Base-by-base conservation (phyloP, 768 basidiomycete species). In the Tricholoma terreum region DNA sequence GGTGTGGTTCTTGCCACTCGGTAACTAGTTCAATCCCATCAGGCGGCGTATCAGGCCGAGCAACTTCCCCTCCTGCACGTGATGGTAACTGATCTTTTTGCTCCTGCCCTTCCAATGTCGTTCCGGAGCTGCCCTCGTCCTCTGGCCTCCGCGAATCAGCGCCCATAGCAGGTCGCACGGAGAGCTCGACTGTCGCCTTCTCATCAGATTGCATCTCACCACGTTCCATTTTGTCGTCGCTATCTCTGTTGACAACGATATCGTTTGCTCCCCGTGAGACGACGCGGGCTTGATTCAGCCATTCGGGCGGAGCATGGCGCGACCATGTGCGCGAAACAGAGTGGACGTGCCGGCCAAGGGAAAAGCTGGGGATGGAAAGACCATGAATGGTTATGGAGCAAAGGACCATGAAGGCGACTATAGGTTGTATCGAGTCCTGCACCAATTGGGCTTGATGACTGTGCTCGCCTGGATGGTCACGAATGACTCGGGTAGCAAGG, bases 321-420 rank as follows among this genome's bases (percentile, higher is more conserved):
- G 93, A 95, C 88, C 90, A 93, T 7, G 96, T 98, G 62, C 93
- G 83, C 12, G 91, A 89, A 54, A 92, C 88, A 15, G 77, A 87
- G 69, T 95, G 94, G n/a, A 98, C 94, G 22, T 94, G 85, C 30
- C 91, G 80, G 15, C 94, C 89, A 27, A 98, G 84, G 19, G 94
- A 94, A 78, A 98, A 97, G 68, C 89, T 89, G 0, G 96, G 94
- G 61, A 99, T 97, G 10, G 93, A 95, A 7, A 97, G 78, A 2
- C 94, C 95, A 65, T 93, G 92, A 15, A 90, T 84, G 15, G 89
- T 79, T 59, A 98, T 91, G 0, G 93, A 96, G 63, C 85, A 87
- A 7, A 99, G 80, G 3, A 99, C 97, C 84, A 98, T 86, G 72
- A 97, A 98, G 1, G 90, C 87, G 10, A 94, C 90, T 62, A 99